These are phyloP conservation scores for Exsudoporus floridanus DNA, from an alignment of 1,284 basidiomycete genomes.

Conservation along the genomic window DNA sequence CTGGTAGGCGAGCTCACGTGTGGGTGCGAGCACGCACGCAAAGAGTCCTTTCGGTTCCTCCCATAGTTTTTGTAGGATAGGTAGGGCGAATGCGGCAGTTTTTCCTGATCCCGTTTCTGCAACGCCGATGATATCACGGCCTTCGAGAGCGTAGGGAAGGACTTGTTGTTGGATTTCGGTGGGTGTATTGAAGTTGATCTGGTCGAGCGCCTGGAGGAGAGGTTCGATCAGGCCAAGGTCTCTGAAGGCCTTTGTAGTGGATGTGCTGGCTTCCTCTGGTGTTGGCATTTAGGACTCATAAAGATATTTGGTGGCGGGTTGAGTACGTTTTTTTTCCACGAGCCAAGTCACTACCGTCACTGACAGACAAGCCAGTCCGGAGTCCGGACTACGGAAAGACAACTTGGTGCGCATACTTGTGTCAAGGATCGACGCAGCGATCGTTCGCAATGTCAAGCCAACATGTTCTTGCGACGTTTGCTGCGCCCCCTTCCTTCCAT, in stretches of 20 bases:
- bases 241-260: conserved; percentile 55
- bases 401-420: not conserved
- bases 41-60: conserved; percentile 94
- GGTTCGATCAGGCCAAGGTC: conserved; percentile 88
- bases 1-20: conserved; percentile 97
- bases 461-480: conserved; percentile 62
- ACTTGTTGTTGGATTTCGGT: conserved; percentile 90
- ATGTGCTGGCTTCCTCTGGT: conserved; percentile 62
- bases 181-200: conserved; percentile 83
- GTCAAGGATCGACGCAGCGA: conserved; percentile 1
- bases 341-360: not conserved
- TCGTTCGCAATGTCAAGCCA: conserved; percentile 31
- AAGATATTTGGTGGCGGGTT: not conserved
- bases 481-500: conserved; percentile 60
- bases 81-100: conserved; percentile 96
- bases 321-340: conserved; percentile 25
- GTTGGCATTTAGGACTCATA: conserved; percentile 43
- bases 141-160: conserved; percentile 89
- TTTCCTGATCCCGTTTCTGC: conserved; percentile 98
- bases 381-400: not conserved
- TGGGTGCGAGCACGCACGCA: conserved; percentile 93
- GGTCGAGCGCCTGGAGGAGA: conserved; percentile 82
- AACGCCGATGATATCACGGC: conserved; percentile 95
- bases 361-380: not conserved
- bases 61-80: conserved; percentile 96